These are phyloP conservation scores for Babesia bigemina DNA, from an alignment of 169 alveolate genomes.

Conservation along the genomic window DNA sequence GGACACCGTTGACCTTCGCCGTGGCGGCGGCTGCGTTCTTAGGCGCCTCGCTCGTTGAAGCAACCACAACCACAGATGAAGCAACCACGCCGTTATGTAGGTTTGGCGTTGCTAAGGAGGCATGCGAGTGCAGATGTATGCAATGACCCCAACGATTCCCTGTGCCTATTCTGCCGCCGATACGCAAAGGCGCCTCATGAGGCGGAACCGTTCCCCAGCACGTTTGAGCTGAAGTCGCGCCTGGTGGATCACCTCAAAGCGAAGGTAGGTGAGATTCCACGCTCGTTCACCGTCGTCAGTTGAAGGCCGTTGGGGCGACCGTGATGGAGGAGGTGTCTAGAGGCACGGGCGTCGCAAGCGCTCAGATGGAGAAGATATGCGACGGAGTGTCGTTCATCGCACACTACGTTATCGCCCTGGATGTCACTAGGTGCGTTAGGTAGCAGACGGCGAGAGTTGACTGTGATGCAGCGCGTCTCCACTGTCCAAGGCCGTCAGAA, in stretches of 20 bases:
- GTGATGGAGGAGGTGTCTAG: neutral
- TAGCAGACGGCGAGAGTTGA: neutral
- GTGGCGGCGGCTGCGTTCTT: too few relatives aligned
- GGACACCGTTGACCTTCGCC: too few relatives aligned
- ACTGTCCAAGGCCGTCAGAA: neutral
- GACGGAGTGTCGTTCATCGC: neutral
- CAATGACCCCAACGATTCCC: slow-evolving; percentile 8
- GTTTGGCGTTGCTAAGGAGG: too few relatives aligned
- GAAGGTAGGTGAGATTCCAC: neutral
- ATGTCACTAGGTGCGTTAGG: neutral
- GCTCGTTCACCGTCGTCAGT: neutral
- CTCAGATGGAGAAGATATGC: neutral
- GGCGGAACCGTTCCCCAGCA: neutral
- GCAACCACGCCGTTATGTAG: too few relatives aligned
- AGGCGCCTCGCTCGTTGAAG: too few relatives aligned
- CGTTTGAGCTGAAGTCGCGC: neutral
- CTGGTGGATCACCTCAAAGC: neutral
- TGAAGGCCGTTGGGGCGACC: neutral
- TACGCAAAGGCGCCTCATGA: neutral
- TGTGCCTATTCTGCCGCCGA: slow-evolving; percentile 14
- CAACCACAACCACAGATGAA: too few relatives aligned
- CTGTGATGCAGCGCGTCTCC: neutral
- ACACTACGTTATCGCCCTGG: neutral
- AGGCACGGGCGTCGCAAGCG: neutral
- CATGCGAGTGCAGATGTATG: neutral